Percentiles rank a stretch among this genome's conserved stretches.
Conservation (phyloP, 139 green algal species). For the Chlorella sp. region DNA sequence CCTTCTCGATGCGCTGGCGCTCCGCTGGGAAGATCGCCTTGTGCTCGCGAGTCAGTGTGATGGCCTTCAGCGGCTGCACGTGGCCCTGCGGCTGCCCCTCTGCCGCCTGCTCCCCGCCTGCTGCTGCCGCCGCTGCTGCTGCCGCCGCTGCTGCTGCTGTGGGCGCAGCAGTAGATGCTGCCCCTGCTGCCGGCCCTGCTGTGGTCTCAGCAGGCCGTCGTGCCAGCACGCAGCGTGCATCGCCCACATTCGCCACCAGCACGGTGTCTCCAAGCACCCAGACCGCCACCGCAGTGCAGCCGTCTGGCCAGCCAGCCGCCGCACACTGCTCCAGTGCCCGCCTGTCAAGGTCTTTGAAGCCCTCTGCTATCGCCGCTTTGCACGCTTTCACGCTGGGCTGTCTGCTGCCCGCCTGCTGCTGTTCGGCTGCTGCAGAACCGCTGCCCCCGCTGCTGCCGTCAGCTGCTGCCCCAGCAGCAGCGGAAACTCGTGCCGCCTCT, state of each 20-base stretch:
- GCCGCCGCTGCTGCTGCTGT: background rate
- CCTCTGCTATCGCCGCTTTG: slow-evolving; percentile 11
- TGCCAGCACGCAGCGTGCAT: slow-evolving; percentile 68
- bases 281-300: slow-evolving; percentile 64
- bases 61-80: slow-evolving; percentile 35
- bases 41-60: slow-evolving; percentile 71
- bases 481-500: background rate
- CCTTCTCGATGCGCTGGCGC: slow-evolving; percentile 72
- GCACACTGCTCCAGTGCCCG: slow-evolving; percentile 48
- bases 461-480: background rate
- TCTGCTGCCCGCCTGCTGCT: background rate
- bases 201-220: slow-evolving; percentile 1
- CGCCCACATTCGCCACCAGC: slow-evolving; percentile 77
- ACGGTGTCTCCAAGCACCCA: slow-evolving; percentile 70
- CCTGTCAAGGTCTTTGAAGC: slow-evolving; percentile 47
- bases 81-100: background rate
- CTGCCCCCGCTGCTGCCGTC: background rate
- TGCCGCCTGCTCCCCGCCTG: background rate
- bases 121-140: background rate
- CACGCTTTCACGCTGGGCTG: slow-evolving; percentile 31
- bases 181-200: background rate
- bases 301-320: slow-evolving; percentile 61
- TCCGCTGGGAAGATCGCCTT: slow-evolving; percentile 69
- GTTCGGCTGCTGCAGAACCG: background rate
- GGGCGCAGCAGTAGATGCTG: background rate